phyloP scores from a whole-genome alignment of 2,329 filamentous ascomycete genomes.

The Rhinocladiella similis region DNA sequence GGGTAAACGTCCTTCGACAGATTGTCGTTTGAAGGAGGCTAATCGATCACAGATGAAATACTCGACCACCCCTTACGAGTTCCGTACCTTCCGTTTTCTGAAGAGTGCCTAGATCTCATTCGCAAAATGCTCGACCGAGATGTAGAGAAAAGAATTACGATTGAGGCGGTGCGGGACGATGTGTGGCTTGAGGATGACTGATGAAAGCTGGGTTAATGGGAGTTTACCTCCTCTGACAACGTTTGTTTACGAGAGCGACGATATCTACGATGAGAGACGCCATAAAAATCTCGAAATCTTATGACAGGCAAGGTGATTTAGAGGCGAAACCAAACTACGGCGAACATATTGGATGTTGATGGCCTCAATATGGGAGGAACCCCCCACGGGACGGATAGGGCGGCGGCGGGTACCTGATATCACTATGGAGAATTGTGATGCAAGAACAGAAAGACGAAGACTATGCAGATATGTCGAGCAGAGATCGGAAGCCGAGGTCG shows the following conservation, averaged over 20 bases:
- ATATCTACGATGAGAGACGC: not conserved
- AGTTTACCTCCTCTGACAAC: not conserved
- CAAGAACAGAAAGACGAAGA: too few relatives aligned
- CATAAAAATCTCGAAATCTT: not conserved
- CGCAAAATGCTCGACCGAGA: conserved; percentile 90
- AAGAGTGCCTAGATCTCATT: conserved; percentile 90
- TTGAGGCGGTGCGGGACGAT: conserved; percentile 83
- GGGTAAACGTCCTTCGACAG: conserved; percentile 4
- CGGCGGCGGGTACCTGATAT: too few relatives aligned
- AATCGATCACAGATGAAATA: conserved; percentile 75
- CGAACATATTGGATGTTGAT: not conserved
- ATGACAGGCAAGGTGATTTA: not conserved
- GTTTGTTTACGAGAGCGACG: not conserved
- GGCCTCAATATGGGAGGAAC: too few relatives aligned
- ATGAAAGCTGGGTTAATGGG: conserved; percentile 2
- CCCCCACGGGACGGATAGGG: too few relatives aligned
- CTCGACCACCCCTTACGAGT: conserved; percentile 94
- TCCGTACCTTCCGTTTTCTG: conserved; percentile 66
- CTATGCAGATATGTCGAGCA: too few relatives aligned
- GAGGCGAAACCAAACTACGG: too few relatives aligned
- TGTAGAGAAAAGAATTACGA: conserved; percentile 78
- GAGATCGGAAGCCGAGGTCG: too few relatives aligned
- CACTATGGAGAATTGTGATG: too few relatives aligned
- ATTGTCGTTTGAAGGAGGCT: conserved; percentile 1
- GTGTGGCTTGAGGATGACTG: conserved; percentile 62